Conservation (phyloP, 768 basidiomycete species). For the Tephrocybe sp. region DNA sequence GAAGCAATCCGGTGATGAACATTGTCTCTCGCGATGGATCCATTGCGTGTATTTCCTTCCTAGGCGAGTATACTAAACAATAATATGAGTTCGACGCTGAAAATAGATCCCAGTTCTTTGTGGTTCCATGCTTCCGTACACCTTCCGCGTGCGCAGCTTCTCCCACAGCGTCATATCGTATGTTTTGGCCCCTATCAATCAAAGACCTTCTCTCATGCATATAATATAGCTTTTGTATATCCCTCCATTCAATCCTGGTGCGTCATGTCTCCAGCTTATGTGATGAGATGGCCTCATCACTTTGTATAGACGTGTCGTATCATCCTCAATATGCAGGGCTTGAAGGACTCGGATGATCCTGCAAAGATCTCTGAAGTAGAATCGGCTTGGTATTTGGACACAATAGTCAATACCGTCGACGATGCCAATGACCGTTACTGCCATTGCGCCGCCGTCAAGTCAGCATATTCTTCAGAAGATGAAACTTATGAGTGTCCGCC, state of each 20-base stretch:
- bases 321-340: slow-evolving; percentile 2
- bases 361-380: too few species aligned
- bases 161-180: slow-evolving; percentile 1
- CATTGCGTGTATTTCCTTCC: background rate
- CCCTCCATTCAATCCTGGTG: slow-evolving; percentile 2
- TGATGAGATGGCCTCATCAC: background rate
- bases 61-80: background rate
- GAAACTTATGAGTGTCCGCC: too few species aligned
- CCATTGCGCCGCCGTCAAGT: too few species aligned
- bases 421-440: too few species aligned
- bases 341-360: too few species aligned
- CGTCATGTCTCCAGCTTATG: background rate
- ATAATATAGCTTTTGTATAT: background rate
- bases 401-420: too few species aligned
- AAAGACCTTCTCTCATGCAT: background rate
- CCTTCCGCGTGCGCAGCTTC: background rate
- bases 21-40: background rate
- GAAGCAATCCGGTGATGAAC: background rate
- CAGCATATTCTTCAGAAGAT: too few species aligned
- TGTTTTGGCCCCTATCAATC: background rate
- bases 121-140: background rate
- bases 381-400: too few species aligned
- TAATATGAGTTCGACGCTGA: too few species aligned
- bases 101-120: background rate
- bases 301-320: slow-evolving; percentile 1